Percentiles rank a stretch among this genome's conserved stretches.
Evolutionary conservation across 805 yeast species (phyloP).

Genomic region (Candida alai): DNA sequence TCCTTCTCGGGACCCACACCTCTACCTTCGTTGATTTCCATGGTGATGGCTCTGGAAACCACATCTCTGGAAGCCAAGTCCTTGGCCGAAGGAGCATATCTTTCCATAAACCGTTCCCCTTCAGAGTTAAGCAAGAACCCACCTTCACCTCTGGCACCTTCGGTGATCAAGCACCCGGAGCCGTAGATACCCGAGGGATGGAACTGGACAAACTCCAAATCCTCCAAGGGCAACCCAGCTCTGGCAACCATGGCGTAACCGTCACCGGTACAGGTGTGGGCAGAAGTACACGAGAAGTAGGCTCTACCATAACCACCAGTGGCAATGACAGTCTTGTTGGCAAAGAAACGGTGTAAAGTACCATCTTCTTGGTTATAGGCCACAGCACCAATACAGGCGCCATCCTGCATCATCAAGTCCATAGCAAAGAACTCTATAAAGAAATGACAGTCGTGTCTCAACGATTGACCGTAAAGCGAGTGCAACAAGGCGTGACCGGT

Average conservation of each 20-base stretch:
- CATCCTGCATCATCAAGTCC: constrained; percentile 92
- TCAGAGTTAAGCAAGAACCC: constrained; percentile 93
- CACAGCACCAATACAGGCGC: constrained; percentile 93
- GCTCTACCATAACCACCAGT: constrained; percentile 99
- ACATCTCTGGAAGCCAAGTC: constrained; percentile 99
- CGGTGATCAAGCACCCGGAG: constrained; percentile 97
- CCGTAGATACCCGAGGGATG: constrained; percentile 99
- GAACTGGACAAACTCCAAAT: constrained; percentile 97
- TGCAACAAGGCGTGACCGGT: constrained; percentile 98
- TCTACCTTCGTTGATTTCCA: constrained; percentile 98
- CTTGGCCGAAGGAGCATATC: constrained; percentile 98
- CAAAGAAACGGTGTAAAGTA: constrained; percentile 95
- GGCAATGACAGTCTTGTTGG: constrained; percentile 94
- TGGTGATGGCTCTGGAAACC: constrained; percentile 96
- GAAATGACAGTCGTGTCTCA: constrained; percentile 96
- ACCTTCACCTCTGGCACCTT: constrained; percentile 99
- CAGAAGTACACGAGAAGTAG: constrained; percentile 98
- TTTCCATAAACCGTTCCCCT: constrained; percentile 99
- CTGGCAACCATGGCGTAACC: constrained; percentile 98
- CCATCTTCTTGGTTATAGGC: constrained; percentile 99
- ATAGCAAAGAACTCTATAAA: constrained; percentile 96
- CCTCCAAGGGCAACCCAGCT: constrained; percentile 98
- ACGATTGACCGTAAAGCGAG: constrained; percentile 93
- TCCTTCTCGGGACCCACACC: constrained; percentile 98
- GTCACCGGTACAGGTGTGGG: constrained; percentile 99